Base-by-base conservation (phyloP, 345 rosid genomes). In the Camelina neglecta region DNA sequence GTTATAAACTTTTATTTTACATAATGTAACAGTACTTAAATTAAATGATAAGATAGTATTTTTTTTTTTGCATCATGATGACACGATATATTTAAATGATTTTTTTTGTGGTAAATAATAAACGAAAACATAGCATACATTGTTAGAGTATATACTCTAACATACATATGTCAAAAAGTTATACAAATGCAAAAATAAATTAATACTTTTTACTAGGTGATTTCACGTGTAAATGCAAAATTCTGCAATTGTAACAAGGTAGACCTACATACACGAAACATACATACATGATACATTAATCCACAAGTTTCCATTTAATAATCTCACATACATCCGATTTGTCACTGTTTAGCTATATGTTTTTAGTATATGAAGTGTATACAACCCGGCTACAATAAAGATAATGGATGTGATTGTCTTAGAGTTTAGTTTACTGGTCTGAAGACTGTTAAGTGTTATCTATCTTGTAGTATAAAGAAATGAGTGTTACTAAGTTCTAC, bases 381-480 rank as follows among this genome's bases (percentile, higher is more conserved):
- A 11, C 41, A 8, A 38, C 11, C 41, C 11, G 15, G 24, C 35
- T 53, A 11, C 11, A 15, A 55, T 23, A 54, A 54, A 39, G 11
- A 21, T 56, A 69, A 8, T 24, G 42, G 26, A 26, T 41, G 63
- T 42, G 38, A 18, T 59, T 13, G 35, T 38, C 9, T 26, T 24
- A 49, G 23, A 72, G 41, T 44, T 64, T 54, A 72, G 29, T 31
- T 54, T 54, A 64, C 48, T 31, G 45, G 35, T 56, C 41, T 31
- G 71, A 44, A 39, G 54, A 26, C 7, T 16, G 39, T 4, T 16
- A 65, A 55, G n/a, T 16, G 39, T 8, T 58, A 65, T 20, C 33
- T 74, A 20, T 66, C 42, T 23, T 7, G 23, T 56, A 47, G 23
- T 56, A 47, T 47, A 57, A 29, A 57, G 78, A 50, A 75, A 60